Conservation (phyloP, 2,329 filamentous ascomycete genomes). For the Trichoderma citrinoviride region DNA sequence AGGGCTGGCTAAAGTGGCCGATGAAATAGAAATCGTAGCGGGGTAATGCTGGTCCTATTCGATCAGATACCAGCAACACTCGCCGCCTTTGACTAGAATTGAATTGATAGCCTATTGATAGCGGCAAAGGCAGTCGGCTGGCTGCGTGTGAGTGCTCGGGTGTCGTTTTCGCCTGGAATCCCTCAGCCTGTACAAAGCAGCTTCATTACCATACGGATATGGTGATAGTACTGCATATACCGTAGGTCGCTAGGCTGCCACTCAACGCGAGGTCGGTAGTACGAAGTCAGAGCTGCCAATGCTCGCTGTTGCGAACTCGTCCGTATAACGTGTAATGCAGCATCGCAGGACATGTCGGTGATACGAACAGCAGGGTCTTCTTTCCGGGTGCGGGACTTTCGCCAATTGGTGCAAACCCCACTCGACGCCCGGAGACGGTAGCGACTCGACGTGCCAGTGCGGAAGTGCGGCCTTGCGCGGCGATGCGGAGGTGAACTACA, state of each 20-base stretch:
- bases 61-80: background rate
- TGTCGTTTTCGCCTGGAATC: background rate
- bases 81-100: background rate
- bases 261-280: too few species aligned
- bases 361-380: background rate
- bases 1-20: background rate
- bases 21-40: background rate
- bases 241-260: too few species aligned
- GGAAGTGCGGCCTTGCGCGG: background rate
- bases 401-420: background rate
- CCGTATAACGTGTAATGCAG: background rate
- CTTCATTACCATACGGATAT: too few species aligned
- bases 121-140: background rate
- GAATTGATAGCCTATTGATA: background rate
- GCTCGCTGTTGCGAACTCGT: background rate
- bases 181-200: too few species aligned
- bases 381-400: background rate
- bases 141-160: background rate
- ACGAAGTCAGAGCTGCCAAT: background rate
- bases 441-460: background rate
- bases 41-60: background rate
- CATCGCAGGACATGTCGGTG: background rate
- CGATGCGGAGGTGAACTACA: background rate
- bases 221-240: too few species aligned
- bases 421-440: slow-evolving; percentile 10